Evolutionary conservation across 305 asterid genomes (phyloP).

Genomic region (Ajuga reptans): DNA sequence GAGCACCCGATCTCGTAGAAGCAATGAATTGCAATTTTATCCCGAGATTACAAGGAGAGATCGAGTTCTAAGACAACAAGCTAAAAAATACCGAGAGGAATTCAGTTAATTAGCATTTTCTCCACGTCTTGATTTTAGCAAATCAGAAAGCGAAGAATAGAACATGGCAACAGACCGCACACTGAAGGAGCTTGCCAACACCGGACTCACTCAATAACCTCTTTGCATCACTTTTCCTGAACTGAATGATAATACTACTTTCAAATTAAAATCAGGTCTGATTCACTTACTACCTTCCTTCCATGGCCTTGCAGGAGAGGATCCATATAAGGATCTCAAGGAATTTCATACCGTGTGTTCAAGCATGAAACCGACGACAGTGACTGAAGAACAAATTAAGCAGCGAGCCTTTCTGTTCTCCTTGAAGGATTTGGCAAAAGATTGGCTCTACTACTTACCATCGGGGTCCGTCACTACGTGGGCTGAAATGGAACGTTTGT

Average conservation of each 20-base stretch:
- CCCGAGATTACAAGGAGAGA: too few relatives aligned
- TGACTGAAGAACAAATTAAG: neutral
- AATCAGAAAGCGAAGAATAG: too few relatives aligned
- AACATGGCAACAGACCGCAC: too few relatives aligned
- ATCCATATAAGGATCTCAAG: neutral
- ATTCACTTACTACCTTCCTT: neutral
- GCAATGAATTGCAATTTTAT: too few relatives aligned
- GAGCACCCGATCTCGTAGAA: too few relatives aligned
- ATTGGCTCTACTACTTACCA: neutral
- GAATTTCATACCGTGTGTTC: neutral
- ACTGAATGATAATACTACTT: neutral
- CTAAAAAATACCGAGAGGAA: too few relatives aligned
- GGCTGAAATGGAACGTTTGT: neutral
- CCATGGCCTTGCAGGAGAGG: neutral
- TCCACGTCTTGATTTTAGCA: too few relatives aligned
- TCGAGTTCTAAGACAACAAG: too few relatives aligned
- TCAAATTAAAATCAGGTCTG: neutral
- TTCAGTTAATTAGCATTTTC: too few relatives aligned
- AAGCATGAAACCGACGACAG: neutral
- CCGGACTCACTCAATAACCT: too few relatives aligned
- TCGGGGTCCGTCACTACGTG: neutral
- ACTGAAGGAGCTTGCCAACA: too few relatives aligned
- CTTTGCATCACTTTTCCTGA: too few relatives aligned
- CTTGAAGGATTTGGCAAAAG: neutral
- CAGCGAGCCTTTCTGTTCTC: neutral